Conservation (phyloP, 164 flowering plant genomes). For the Liriodendron chinense region DNA sequence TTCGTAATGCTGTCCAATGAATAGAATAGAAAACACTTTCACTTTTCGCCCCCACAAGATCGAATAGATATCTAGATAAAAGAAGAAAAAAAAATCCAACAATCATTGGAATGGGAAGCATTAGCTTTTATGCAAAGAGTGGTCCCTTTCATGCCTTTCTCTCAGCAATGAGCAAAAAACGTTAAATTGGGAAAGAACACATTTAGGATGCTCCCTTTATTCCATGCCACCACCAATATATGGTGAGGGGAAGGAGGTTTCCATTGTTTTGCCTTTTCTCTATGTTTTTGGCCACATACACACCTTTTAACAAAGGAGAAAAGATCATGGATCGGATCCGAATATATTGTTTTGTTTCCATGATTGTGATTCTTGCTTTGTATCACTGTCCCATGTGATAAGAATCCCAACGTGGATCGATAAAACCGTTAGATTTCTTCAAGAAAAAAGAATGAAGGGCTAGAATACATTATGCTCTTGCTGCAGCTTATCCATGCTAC, state of each 20-base stretch:
- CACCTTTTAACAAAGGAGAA: neutral
- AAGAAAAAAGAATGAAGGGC: neutral
- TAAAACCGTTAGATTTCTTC: neutral
- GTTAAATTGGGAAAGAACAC: neutral
- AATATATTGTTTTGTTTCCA: neutral
- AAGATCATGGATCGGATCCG: neutral
- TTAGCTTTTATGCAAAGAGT: neutral
- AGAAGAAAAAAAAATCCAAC: neutral
- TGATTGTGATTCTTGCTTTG: neutral
- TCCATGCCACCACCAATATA: neutral
- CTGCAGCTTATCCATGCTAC: too few relatives aligned
- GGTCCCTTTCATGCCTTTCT: neutral
- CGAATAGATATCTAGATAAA: neutral
- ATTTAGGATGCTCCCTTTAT: neutral
- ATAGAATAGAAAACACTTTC: too few relatives aligned
- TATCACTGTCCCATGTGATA: neutral
- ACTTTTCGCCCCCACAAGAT: too few relatives aligned
- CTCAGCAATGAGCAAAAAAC: neutral
- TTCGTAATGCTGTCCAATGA: too few relatives aligned
- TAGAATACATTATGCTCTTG: neutral
- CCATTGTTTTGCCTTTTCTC: neutral
- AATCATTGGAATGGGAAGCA: neutral
- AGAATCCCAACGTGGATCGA: neutral
- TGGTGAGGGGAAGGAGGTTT: neutral
- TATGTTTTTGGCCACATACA: neutral